Base-by-base conservation (phyloP, 2,329 filamentous ascomycete species). In the Diaporthe batatas region DNA sequence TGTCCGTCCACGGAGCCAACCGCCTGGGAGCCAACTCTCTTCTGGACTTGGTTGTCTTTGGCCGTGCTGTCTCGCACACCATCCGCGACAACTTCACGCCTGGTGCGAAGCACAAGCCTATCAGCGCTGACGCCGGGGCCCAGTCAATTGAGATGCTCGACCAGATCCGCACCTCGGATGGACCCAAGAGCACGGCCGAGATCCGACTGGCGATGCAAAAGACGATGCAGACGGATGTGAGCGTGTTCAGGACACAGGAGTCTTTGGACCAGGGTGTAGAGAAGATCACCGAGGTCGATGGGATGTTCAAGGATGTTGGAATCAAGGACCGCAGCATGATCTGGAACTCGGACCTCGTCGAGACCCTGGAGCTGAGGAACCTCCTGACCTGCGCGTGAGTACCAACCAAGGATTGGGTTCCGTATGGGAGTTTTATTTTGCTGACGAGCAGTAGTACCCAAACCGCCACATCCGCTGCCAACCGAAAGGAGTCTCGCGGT, bases 261-360 rank as follows among this genome's bases (percentile, higher is more conserved):
- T 94, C 91, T 77, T 90, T 98, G 83, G 94, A 98, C 78, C 94
- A 98, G 85, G 96, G 96, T 90, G 95, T 98, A 75, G 87, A 88
- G 84, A 95, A 92, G 88, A 96, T 98, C 83, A 91, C 86, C 76
- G 91, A 94, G 78, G 94, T 98, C 78, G 96, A 98, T 83, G 84
- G 89, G 79, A 89, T 87, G 79, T 98, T 93, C 86, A 85, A 88
- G 79, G 88, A 98, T 81, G 92, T 98, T 78, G 94, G 94, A 80
- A 98, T 94, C 86, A 97, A 98, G 91, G 96, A 98, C 85, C 93
- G 96, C 84, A 97, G 94, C 89, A 98, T 98, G 96, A 98, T 98
- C 88, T 98, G 96, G 96, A 98, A 98, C 91, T 95, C 94, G 32
- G 96, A 98, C 81, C 91, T 98, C 51, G 94, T 98, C 75, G 96